Evolutionary conservation across 352 stramenopile genomes (phyloP).

Genomic region (Aphanomyces euteiches): DNA sequence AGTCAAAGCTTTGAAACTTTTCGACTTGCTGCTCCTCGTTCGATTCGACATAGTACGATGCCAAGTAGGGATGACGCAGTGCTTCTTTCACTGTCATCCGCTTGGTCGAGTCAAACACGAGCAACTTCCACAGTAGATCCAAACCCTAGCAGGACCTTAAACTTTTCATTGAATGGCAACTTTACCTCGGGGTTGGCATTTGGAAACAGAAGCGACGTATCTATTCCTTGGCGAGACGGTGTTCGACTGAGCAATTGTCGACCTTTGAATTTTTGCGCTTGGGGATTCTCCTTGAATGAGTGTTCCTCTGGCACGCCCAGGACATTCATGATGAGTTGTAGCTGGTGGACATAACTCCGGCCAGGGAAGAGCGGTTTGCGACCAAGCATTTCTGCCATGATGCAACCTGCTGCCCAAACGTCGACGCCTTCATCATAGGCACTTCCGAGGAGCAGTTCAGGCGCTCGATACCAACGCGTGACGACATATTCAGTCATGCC

Average conservation of each 20-base stretch:
- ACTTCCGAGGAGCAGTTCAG: slow-evolving; percentile 79
- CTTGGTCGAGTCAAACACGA: slow-evolving; percentile 92
- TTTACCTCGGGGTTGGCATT: slow-evolving; percentile 76
- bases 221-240: slow-evolving; percentile 72
- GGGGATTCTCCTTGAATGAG: slow-evolving; percentile 84
- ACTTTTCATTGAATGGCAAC: neutral
- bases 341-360: slow-evolving; percentile 83
- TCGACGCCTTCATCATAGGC: slow-evolving; percentile 82
- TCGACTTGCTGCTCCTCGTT: slow-evolving; percentile 60
- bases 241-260: slow-evolving; percentile 78
- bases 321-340: slow-evolving; percentile 88
- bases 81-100: slow-evolving; percentile 95
- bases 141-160: slow-evolving; percentile 30
- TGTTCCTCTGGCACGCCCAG: slow-evolving; percentile 81
- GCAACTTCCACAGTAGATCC: slow-evolving; percentile 84
- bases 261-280: slow-evolving; percentile 85
- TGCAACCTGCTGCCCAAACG: slow-evolving; percentile 81
- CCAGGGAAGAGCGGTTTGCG: slow-evolving; percentile 82
- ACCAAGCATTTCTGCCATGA: slow-evolving; percentile 85
- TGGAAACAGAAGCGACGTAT: slow-evolving; percentile 76
- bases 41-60: slow-evolving; percentile 80
- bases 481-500: slow-evolving; percentile 92
- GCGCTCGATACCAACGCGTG: slow-evolving; percentile 84
- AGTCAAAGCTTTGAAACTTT: slow-evolving; percentile 78
- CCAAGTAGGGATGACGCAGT: slow-evolving; percentile 95